Evolutionary conservation across 2,329 filamentous ascomycete genomes (phyloP), one percentile per base, ranked within the genome.

Genomic region (Calonectria pseudoreteaudii): DNA sequence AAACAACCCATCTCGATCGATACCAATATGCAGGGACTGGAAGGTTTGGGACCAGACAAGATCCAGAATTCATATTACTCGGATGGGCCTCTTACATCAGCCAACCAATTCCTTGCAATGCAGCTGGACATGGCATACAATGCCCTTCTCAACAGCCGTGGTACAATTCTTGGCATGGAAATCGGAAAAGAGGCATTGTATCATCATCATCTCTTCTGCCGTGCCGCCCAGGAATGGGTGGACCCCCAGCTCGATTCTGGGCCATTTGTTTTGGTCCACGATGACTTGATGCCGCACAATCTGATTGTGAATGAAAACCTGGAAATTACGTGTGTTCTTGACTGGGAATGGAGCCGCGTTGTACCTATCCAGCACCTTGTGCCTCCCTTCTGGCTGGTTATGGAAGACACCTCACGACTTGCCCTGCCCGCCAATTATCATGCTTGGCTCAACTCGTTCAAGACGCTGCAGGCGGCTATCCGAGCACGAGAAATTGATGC

Each of bases 321-420:
- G 70, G 58, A 68, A 20, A 58, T 76, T 11, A 38, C 47, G 6
- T 72, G 53, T 2, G 64, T 76, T 31, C 41, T 76, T 2, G 75
- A 76, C 50, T 76, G 75, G 75, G 75, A 76, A 58, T 76, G 75
- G 68, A 77, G 76, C 34, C 74, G 72, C 4, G 68, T 77, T n/a
- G 74, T 77, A 1, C 76, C 76, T 13, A n/a, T 68, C 4, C 76
- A 77, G 30, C 74, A 69, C 44, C 70, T 76, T 8, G 44, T 53
- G 16, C 75, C 75, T 23, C 75, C 73, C 4, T 68, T 76, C 3
- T 76, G 75, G 75, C 28, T 76, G 4, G 68, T 30, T n/a, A 52
- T 31, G n/a, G 30, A 56, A 10, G 38, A 50, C 20, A 66, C 31
- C 9, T 58, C 50, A 13, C 23, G 6, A 13, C 58, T 62, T 52